phyloP scores from a whole-genome alignment of 495 filamentous ascomycete species.

The Aspergillus bertholletiae region DNA sequence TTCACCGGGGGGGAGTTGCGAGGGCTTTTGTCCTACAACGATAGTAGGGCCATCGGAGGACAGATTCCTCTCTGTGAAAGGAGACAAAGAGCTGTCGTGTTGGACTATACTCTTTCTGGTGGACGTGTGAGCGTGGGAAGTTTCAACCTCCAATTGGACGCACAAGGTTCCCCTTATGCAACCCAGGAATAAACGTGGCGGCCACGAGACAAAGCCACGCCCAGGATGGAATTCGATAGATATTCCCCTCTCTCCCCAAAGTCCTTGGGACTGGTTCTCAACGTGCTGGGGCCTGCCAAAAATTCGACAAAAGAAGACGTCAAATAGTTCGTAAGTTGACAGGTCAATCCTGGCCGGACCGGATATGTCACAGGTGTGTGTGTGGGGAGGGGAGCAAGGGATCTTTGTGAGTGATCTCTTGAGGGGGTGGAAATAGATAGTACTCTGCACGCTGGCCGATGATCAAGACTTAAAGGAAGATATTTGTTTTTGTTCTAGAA shows the following conservation, averaged over 20 bases:
- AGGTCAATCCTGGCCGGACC: background rate
- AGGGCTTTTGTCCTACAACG: no score
- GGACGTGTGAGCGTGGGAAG: background rate
- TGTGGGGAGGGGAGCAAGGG: background rate
- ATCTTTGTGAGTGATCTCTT: background rate
- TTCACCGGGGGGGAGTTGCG: background rate
- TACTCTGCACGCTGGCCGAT: background rate
- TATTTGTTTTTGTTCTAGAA: background rate
- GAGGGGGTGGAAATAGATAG: background rate
- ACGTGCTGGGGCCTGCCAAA: background rate
- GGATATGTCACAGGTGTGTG: background rate
- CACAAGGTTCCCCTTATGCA: background rate
- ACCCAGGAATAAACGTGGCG: constrained; percentile 35
- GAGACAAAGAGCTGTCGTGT: background rate
- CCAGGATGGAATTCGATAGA: no score
- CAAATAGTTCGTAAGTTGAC: background rate
- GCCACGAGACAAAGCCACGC: constrained; percentile 33
- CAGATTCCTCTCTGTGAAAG: background rate
- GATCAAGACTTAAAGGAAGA: background rate
- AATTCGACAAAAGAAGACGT: background rate
- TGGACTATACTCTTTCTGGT: background rate
- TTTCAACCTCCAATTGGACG: background rate
- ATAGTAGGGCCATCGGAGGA: background rate
- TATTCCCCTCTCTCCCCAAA: background rate
- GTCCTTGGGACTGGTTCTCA: constrained; percentile 14